Conservation (phyloP, 805 yeast genomes). For the Nakazawaea ambrosiae region DNA sequence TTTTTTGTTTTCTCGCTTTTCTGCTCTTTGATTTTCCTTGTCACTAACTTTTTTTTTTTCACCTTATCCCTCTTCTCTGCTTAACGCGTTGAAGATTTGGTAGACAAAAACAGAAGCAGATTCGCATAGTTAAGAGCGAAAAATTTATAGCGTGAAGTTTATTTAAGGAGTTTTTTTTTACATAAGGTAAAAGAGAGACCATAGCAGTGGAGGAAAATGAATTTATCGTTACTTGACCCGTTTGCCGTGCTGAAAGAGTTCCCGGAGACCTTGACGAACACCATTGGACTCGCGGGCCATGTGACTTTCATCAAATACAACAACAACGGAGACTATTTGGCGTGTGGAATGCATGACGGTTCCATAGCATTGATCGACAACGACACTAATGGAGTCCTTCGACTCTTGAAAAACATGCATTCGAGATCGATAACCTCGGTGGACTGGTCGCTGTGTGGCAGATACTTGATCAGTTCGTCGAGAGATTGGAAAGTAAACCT, state of each 20-base stretch:
- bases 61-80: too few species aligned
- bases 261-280: conserved; percentile 76
- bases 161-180: too few species aligned
- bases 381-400: conserved; percentile 56
- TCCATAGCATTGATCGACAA: conserved; percentile 65
- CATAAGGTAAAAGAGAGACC: too few species aligned
- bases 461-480: conserved; percentile 61
- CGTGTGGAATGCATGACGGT: conserved; percentile 74
- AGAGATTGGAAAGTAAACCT: conserved; percentile 78
- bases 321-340: conserved; percentile 76
- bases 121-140: too few species aligned
- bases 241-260: conserved; percentile 86
- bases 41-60: too few species aligned
- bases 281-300: conserved; percentile 58
- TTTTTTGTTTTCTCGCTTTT: too few species aligned
- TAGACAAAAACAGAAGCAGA: too few species aligned
- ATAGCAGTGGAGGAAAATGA: too few species aligned
- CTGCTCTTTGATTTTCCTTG: too few species aligned
- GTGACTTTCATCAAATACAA: conserved; percentile 66
- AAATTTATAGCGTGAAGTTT: too few species aligned
- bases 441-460: conserved; percentile 69
- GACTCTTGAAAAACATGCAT: conserved; percentile 52
- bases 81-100: too few species aligned
- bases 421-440: conserved; percentile 65
- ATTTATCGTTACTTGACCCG: conserved; percentile 80